phyloP scores from a whole-genome alignment of 179 eudicot genomes.

The Silene vulgaris region DNA sequence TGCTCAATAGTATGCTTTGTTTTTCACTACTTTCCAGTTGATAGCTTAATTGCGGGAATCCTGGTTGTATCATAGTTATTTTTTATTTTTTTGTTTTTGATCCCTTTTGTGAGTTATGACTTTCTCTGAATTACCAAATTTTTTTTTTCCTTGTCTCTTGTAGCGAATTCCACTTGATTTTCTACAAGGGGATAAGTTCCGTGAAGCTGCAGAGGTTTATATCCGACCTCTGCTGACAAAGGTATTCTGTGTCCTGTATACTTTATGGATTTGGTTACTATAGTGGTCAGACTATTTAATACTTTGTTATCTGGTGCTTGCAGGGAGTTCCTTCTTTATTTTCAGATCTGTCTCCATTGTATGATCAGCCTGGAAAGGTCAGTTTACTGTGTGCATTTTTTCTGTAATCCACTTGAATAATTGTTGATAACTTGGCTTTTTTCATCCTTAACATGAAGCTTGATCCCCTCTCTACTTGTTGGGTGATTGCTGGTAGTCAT shows the following conservation, averaged over 20 bases:
- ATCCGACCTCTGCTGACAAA: constrained; percentile 80
- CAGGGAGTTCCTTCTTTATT: constrained; percentile 98
- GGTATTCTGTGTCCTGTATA: constrained; percentile 36
- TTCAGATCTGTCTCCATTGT: constrained; percentile 94
- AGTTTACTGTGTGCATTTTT: constrained; percentile 18
- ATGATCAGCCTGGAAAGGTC: constrained; percentile 96
- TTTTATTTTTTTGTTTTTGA: neutral
- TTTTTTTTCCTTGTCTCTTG: constrained; percentile 4
- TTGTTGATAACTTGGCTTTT: neutral
- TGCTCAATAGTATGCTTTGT: neutral
- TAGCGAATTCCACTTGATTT: constrained; percentile 99
- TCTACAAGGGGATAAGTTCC: constrained; percentile 73
- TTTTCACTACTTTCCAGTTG: neutral
- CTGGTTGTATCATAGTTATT: neutral
- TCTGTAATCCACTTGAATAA: neutral
- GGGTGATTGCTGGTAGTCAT: too few species aligned
- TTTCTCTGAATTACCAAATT: neutral
- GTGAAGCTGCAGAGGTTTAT: constrained; percentile 72
- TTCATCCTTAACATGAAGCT: neutral
- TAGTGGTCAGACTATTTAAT: constrained; percentile 1
- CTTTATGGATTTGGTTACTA: neutral
- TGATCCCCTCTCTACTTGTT: neutral
- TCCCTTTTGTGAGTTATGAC: neutral
- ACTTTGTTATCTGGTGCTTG: constrained; percentile 26
- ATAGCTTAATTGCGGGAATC: neutral